Evolutionary conservation across 2,329 filamentous ascomycete genomes (phyloP).

Genomic region (Tolypocladium endophyticum): DNA sequence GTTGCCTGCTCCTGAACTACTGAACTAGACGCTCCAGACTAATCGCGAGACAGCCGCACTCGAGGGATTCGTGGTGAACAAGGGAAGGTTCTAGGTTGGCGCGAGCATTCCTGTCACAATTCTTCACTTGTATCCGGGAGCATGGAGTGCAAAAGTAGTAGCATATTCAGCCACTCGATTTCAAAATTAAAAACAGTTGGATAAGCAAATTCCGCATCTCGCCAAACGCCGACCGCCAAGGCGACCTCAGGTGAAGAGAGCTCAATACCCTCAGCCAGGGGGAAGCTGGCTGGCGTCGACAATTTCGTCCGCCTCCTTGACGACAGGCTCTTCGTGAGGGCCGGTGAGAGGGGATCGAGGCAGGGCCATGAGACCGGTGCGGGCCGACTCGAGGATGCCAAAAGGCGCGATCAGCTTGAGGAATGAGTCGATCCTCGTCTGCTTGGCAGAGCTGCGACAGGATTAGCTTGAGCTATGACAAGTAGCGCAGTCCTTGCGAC

Average conservation of each 20-base stretch:
- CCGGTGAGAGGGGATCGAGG: conserved; percentile 82
- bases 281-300: conserved; percentile 91
- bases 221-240: conserved; percentile 8
- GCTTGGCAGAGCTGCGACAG: conserved; percentile 68
- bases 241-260: not conserved
- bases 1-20: conserved; percentile 16
- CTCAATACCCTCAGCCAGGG: conserved; percentile 53
- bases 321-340: conserved; percentile 55
- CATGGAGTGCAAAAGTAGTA: conserved; percentile 4
- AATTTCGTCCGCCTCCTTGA: conserved; percentile 85
- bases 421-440: conserved; percentile 88
- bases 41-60: conserved; percentile 46
- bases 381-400: conserved; percentile 89
- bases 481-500: conserved; percentile 22
- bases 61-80: conserved; percentile 89
- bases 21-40: not conserved
- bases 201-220: conserved; percentile 5
- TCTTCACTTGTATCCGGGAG: not conserved
- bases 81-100: conserved; percentile 56
- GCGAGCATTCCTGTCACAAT: not conserved
- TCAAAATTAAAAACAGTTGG: conserved; percentile 6
- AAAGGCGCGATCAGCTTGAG: conserved; percentile 92
- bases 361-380: conserved; percentile 93
- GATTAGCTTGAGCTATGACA: conserved; percentile 10
- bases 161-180: conserved; percentile 2